Evolutionary conservation across 2,329 filamentous ascomycete species (phyloP), one percentile per base, ranked within the genome.

Genomic region (Colletotrichum filicis): DNA sequence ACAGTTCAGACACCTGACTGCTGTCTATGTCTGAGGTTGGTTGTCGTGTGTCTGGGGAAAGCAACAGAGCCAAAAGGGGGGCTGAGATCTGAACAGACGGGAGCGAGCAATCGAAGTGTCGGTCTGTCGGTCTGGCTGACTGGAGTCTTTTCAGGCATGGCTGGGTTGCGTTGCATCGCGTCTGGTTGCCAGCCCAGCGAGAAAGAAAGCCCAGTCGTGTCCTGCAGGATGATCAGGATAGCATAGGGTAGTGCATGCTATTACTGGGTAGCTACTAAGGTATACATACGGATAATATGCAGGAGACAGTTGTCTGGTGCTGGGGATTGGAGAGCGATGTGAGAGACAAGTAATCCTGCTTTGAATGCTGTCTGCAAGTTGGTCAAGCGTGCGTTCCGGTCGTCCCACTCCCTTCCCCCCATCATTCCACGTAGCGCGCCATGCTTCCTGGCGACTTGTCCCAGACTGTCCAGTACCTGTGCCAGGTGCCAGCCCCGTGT

Each of bases 341-440:
- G 53, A 59, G 62, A 46, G 67, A 46, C 62, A 59, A 32, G 67
- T 55, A 66, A 32, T 67, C 30, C 55, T 59, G 61, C 57, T 24
- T 70, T 42, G 28, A 26, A 26, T 68, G 69, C 58, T 49, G 37
- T 56, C 65, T 64, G 65, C 64, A 53, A 52, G 64, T 68, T 68
- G 37, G 69, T 58, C 65, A 63, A 71, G 69, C 65, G 56, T 67
- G 60, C 52, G 37, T 69, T 67, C 52, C 22, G 60, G 62, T 71
- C 68, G 68, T 58, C 66, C 73, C 66, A 68, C 63, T 69, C 60
- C 56, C 59, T 52, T 63, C 22, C 69, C 52, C 46, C 62, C 68
- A 63, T 61, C 62, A 64, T 67, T 74, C 73, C 52, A 71, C 52
- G 63, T 67, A 68, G 53, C 61, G 63, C 58, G 61, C 63, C 68